phyloP scores from a whole-genome alignment of 2,329 filamentous ascomycete species.

The Colletotrichum sp. region DNA sequence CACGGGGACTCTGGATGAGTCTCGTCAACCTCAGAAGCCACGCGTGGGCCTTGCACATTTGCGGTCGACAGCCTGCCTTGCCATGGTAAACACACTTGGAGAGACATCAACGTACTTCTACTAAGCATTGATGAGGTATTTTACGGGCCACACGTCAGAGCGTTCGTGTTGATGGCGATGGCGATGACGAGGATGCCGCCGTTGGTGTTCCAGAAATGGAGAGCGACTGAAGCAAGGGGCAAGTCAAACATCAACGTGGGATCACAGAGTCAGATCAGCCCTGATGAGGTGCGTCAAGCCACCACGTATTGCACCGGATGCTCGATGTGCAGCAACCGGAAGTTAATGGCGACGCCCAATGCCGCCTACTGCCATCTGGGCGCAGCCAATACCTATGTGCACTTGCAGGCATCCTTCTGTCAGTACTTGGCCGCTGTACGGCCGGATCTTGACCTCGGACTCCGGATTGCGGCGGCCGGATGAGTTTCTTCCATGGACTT shows the following conservation, averaged over 20 bases:
- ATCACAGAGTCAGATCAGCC: neutral
- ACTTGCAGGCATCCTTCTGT: neutral
- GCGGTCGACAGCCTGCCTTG: neutral
- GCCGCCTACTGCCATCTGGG: neutral
- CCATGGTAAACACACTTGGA: neutral
- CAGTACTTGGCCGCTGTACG: neutral
- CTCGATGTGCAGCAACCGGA: neutral
- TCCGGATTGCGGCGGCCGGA: neutral
- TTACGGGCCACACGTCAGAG: neutral
- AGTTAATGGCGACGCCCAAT: neutral
- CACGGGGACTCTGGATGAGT: neutral
- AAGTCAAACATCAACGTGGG: neutral
- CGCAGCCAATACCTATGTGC: neutral
- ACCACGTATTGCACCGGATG: neutral
- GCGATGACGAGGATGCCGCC: neutral
- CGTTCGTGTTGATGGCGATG: neutral
- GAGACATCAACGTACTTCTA: neutral
- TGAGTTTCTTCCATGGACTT: neutral
- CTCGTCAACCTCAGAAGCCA: neutral
- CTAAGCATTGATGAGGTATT: neutral
- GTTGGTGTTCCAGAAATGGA: neutral
- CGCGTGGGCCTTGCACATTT: neutral
- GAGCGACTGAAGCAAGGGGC: conserved; percentile 4
- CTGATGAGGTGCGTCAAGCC: neutral
- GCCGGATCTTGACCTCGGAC: neutral